phyloP scores from a whole-genome alignment of 129 eudicot genomes.

The Chrysanthemum seticuspe region DNA sequence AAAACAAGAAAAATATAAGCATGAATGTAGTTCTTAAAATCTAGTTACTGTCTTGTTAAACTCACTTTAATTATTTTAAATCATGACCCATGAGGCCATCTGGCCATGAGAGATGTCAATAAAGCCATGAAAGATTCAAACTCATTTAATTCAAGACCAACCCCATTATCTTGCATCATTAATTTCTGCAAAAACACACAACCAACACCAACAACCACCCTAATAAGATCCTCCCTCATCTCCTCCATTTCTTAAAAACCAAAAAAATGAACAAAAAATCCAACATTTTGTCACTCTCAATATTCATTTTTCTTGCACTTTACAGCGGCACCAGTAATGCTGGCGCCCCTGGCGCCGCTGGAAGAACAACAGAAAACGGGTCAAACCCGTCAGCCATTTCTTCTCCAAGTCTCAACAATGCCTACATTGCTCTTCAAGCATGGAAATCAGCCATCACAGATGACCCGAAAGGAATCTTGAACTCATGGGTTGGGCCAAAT shows the following conservation, averaged over 20 bases:
- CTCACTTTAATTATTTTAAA: background rate
- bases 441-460: constrained; percentile 70
- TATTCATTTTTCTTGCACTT: constrained; percentile 23
- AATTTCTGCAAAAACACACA: constrained; percentile 19
- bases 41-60: background rate
- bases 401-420: constrained; percentile 14
- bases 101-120: background rate
- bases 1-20: background rate
- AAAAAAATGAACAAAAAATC: constrained; percentile 17
- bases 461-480: constrained; percentile 58
- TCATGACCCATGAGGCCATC: background rate
- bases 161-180: constrained; percentile 33
- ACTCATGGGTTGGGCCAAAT: constrained; percentile 63
- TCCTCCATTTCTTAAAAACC: constrained; percentile 18
- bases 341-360: background rate
- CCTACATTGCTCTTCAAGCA: constrained; percentile 78
- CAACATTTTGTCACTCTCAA: constrained; percentile 20
- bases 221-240: constrained; percentile 21
- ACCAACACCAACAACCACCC: constrained; percentile 23
- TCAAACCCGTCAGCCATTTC: constrained; percentile 17
- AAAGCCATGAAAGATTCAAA: constrained; percentile 14
- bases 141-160: constrained; percentile 37
- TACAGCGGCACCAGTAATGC: background rate
- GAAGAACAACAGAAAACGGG: constrained; percentile 17
- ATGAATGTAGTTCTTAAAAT: background rate